phyloP scores from a whole-genome alignment of 208 protist species.

The Balamuthia mandrillaris region DNA sequence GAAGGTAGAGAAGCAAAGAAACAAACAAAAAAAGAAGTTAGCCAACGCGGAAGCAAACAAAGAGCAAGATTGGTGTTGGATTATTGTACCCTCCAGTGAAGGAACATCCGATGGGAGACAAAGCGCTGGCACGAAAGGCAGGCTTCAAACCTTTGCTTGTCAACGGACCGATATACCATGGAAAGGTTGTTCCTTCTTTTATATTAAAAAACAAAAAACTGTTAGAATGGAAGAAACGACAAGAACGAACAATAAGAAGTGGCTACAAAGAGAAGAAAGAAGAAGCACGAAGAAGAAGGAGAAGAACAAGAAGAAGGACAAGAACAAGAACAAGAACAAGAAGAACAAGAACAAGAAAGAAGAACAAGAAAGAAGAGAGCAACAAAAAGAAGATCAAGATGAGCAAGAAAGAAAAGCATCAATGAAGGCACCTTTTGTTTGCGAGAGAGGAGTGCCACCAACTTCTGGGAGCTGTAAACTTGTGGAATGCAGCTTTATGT shows the following conservation, averaged over 20 bases:
- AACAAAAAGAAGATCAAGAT: no score
- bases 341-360: no score
- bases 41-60: not conserved
- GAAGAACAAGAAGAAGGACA: no score
- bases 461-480: no score
- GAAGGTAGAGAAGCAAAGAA: no score
- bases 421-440: no score
- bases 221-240: not conserved
- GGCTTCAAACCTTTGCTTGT: not conserved
- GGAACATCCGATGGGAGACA: not conserved
- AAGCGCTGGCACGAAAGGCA: not conserved
- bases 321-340: no score
- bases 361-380: no score
- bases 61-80: not conserved
- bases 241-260: not conserved
- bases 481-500: not conserved
- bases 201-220: not conserved
- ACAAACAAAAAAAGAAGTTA: no score
- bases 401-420: no score
- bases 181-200: not conserved
- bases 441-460: no score
- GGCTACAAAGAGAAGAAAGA: not conserved
- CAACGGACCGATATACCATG: no score
- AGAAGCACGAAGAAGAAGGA: not conserved
- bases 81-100: not conserved